Evolutionary conservation across 768 basidiomycete genomes (phyloP).

Genomic region (Tylopilus subfusipes): DNA sequence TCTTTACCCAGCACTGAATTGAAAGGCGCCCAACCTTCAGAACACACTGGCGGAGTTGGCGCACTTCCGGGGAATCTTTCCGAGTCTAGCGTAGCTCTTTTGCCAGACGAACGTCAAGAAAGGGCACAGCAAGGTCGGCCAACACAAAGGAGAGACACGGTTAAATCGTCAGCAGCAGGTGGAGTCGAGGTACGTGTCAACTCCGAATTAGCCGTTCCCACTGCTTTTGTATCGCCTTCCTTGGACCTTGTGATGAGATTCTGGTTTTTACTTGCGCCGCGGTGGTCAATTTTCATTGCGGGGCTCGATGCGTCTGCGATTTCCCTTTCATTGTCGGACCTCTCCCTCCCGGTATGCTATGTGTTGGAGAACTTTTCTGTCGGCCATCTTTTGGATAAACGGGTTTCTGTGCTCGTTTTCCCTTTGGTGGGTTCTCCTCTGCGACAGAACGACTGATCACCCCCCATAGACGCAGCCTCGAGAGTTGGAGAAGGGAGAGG

Average conservation of each 20-base stretch:
- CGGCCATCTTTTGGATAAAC: too few species aligned
- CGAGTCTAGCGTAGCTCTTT: slow-evolving; percentile 45
- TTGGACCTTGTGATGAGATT: not conserved
- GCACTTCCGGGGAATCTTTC: slow-evolving; percentile 45
- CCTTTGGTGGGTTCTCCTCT: not conserved
- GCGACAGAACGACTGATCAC: slow-evolving; percentile 6
- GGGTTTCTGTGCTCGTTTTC: not conserved
- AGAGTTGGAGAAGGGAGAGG: not conserved
- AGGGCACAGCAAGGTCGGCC: not conserved
- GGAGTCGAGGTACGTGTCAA: slow-evolving; percentile 12
- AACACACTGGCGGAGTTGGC: slow-evolving; percentile 41
- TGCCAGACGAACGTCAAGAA: slow-evolving; percentile 45
- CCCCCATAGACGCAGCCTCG: slow-evolving; percentile 1
- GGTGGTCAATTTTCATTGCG: not conserved
- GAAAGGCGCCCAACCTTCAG: slow-evolving; percentile 31
- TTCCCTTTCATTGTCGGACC: too few species aligned
- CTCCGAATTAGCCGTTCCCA: not conserved
- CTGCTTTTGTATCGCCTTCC: not conserved
- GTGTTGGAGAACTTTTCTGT: too few species aligned
- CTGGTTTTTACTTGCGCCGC: not conserved
- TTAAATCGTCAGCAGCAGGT: slow-evolving; percentile 3
- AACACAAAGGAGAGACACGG: slow-evolving; percentile 16
- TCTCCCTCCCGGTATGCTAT: too few species aligned
- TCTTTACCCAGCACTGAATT: slow-evolving; percentile 37
- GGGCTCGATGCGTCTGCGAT: not conserved